Evolutionary conservation across 805 yeast species (phyloP).

Genomic region (Schizosaccharomyces cryophilus): DNA sequence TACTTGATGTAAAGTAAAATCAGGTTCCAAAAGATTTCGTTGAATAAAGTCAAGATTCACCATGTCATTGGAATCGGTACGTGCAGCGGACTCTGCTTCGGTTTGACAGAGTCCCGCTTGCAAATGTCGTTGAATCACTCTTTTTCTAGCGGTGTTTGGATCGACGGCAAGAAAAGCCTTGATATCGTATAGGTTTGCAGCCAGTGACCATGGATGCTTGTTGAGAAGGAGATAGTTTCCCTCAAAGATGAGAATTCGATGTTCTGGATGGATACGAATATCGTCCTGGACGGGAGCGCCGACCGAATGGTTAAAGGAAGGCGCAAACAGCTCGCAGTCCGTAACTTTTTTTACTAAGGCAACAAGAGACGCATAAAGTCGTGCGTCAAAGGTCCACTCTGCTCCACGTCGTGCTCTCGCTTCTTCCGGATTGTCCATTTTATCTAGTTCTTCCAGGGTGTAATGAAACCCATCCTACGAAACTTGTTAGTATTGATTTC

Average conservation of each 20-base stretch:
- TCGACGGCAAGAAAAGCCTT: constrained; percentile 25
- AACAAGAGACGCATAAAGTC: constrained; percentile 15
- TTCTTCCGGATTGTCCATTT: constrained; percentile 27
- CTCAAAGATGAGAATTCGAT: constrained; percentile 41
- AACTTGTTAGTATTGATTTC: not conserved
- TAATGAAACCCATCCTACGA: constrained; percentile 46
- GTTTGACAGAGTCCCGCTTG: constrained; percentile 16
- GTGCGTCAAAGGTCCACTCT: constrained; percentile 60
- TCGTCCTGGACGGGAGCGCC: constrained; percentile 43
- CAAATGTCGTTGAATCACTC: constrained; percentile 15
- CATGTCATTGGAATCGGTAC: constrained; percentile 27
- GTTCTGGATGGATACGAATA: constrained; percentile 21
- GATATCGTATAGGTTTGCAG: constrained; percentile 11
- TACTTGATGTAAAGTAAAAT: not conserved
- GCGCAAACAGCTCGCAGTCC: constrained; percentile 17
- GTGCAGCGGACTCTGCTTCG: constrained; percentile 15
- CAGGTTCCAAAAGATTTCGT: not conserved
- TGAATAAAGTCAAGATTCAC: constrained; percentile 18
- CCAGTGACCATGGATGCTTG: constrained; percentile 33
- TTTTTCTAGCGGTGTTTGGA: constrained; percentile 20
- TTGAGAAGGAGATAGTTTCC: constrained; percentile 47
- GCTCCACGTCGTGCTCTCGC: constrained; percentile 58
- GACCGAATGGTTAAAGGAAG: constrained; percentile 48
- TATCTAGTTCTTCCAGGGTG: constrained; percentile 24
- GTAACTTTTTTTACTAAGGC: constrained; percentile 15